phyloP scores from a whole-genome alignment of 1,284 basidiomycete species.

The Fistulina hepatica region DNA sequence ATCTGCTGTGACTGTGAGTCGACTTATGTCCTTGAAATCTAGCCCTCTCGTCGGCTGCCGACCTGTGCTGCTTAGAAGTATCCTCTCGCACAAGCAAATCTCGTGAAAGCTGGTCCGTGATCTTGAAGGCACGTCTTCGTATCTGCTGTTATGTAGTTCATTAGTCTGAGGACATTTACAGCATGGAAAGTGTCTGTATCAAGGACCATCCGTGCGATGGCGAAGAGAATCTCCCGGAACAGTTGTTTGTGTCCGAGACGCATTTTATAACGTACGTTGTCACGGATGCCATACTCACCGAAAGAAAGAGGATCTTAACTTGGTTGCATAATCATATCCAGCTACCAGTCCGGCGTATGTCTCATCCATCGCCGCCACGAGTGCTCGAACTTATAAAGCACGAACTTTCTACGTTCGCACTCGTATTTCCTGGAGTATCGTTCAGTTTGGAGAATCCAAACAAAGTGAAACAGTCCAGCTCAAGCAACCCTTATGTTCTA shows the following conservation, averaged over 20 bases:
- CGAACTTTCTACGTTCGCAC: conserved; percentile 60
- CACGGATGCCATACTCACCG: conserved; percentile 8
- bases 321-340: conserved; percentile 21
- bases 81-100: conserved; percentile 54
- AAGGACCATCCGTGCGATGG: conserved; percentile 64
- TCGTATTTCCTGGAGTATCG: conserved; percentile 58
- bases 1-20: conserved; percentile 1
- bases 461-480: conserved; percentile 24
- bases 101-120: conserved; percentile 56
- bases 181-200: conserved; percentile 58
- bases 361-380: conserved; percentile 46
- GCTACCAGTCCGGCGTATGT: conserved; percentile 68
- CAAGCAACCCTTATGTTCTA: conserved; percentile 34
- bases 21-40: conserved; percentile 5
- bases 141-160: conserved; percentile 4
- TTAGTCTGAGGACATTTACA: conserved; percentile 20
- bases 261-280: conserved; percentile 68
- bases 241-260: conserved; percentile 69
- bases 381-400: conserved; percentile 57
- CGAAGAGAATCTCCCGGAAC: conserved; percentile 63
- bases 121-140: conserved; percentile 50
- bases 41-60: conserved; percentile 79
- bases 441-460: conserved; percentile 58
- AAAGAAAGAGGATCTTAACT: no score
- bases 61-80: conserved; percentile 67